phyloP scores from a whole-genome alignment of 1,284 basidiomycete species.

The Veloboletus limbatus region DNA sequence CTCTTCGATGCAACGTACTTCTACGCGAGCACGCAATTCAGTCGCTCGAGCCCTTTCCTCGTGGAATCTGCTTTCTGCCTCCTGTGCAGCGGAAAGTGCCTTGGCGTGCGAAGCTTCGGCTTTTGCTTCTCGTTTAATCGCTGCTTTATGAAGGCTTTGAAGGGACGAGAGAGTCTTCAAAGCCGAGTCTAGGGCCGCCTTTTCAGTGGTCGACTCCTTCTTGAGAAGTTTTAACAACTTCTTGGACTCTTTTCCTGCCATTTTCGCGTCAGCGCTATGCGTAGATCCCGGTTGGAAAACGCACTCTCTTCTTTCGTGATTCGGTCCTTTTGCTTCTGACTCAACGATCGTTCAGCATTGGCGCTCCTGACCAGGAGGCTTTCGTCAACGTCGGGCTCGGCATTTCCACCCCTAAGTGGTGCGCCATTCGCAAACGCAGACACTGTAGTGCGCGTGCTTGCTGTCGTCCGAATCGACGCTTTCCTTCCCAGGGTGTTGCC shows the following conservation, averaged over 20 bases:
- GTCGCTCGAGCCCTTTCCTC: conserved; percentile 26
- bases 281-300: conserved; percentile 1
- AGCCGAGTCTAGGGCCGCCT: conserved; percentile 29
- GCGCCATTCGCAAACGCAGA: conserved; percentile 29
- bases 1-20: conserved; percentile 28
- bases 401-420: conserved; percentile 19
- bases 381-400: conserved; percentile 25
- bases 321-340: conserved; percentile 26
- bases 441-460: conserved; percentile 19
- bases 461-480: conserved; percentile 22
- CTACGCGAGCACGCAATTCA: conserved; percentile 28
- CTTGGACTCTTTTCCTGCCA: conserved; percentile 24
- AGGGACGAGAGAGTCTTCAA: conserved; percentile 26
- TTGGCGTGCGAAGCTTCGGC: conserved; percentile 25
- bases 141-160: conserved; percentile 31
- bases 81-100: conserved; percentile 27
- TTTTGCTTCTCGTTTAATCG: conserved; percentile 30
- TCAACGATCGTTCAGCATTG: conserved; percentile 28
- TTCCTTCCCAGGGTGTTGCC: conserved; percentile 13
- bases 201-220: conserved; percentile 28
- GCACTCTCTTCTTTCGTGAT: conserved; percentile 28
- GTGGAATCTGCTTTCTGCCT: conserved; percentile 28
- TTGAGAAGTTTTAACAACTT: conserved; percentile 28
- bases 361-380: conserved; percentile 17
- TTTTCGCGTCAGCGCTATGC: not conserved